Evolutionary conservation across 83 land plant genomes (phyloP), one percentile per base, ranked within the genome.

Genomic region (Diphasiastrum complanatum): DNA sequence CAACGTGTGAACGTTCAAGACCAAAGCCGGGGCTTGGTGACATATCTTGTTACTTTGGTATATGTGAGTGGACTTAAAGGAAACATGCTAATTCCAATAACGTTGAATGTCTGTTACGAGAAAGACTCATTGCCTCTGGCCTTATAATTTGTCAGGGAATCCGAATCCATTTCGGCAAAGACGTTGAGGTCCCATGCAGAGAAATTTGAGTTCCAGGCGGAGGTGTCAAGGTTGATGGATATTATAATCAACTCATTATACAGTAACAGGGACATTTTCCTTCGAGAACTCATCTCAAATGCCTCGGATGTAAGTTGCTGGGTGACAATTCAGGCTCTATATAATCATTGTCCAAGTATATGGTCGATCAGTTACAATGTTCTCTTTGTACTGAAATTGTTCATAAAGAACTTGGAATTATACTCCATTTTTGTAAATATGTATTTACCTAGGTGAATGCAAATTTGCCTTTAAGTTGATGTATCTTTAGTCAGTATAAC

Each of bases 201-300:
- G 84, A 95, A 83, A 55, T 95, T 82, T 60, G 86, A 86, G 75
- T 95, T 95, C 77, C 99, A 95, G 70, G 99, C 99, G 3, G 99
- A 95, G 72, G 99, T 95, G 57, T 95, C 99, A 18, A 74, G 99
- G 70, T 75, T 95, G 64, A 95, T 95, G 99, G 99, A 95, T 60
- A 95, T 95, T 33, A 72, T 95, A 63, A 89, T 95, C 76, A 95
- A 95, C 78, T 95, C 99, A n/a, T 81, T 95, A n/a, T 95, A 95
- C 67, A 95, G 97, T 45, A 95, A 89, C 79, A 95, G 90, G 48
- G 99, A 95, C 47, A 86, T 95, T 45, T 95, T 84, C 76, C 71
- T 95, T 48, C 82, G 97, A 37, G 99, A 95, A 65, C 75, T 95
- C 51, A 95, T 95, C 69, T 95, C 99, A 34, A 95, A 95, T 76